Evolutionary conservation across 345 rosid genomes (phyloP), one percentile per base, ranked within the genome.

Genomic region (Eucalyptus lansdowneana): DNA sequence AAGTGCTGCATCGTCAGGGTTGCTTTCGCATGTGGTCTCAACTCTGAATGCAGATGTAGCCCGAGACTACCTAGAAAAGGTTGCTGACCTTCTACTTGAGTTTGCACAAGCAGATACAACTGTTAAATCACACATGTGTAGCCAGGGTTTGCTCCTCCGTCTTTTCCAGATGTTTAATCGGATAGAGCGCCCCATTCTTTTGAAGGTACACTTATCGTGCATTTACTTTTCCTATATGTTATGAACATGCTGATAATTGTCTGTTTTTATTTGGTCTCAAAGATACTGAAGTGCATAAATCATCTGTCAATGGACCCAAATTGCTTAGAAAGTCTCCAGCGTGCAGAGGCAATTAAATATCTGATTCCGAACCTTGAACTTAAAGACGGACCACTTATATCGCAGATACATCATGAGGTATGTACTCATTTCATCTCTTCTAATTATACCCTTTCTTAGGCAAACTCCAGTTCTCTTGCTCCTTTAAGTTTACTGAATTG

Each of bases 241-340:
- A 40, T 76, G 85, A 76, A 40, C 85, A 40, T 37, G 85, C 85
- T 40, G 44, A 40, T 76, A 40, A 76, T 40, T 76, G 47, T 76
- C 45, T 11, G 47, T 76, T 42, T 76, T 88, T 89, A n/a, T 91
- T 91, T 90, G 67, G 81, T 50, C 37, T 50, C 90, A 19, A 93
- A 97, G 99, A 93, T 95, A 90, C 94, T 97, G 88, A 95, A 94
- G 94, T 97, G 99, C 90, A 94, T 96, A 88, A 97, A 97, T 92
- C 91, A 96, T 92, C 94, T 98, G 89, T 98, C 99, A 88, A 94
- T 95, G 42, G 99, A 98, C 88, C 99, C 99, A 42, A 96, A 97
- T 92, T 98, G 99, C 95, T 94, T 98, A 90, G 98, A 98, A 95
- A 95, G 93, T 92, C 98, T 98, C 93, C 99, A 98, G 93, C 98